A percentile compares a stretch with the other conserved stretches of the same genome.
Evolutionary conservation across 768 basidiomycete genomes (phyloP).

Genomic region (Pisolithus microcarpus): DNA sequence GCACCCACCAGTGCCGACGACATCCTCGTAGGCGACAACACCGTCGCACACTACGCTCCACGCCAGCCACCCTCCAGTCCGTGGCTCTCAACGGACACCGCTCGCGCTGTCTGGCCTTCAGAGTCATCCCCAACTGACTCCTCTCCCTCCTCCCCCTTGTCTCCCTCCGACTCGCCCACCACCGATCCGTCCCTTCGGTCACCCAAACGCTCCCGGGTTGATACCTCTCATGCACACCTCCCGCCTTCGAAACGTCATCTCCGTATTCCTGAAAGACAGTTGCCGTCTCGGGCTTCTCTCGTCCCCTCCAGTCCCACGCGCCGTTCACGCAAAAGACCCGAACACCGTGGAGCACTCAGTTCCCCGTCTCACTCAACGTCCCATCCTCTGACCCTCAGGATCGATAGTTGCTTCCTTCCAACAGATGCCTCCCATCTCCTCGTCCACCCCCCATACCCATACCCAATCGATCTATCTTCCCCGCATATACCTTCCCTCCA

Average conservation of each 20-base stretch:
- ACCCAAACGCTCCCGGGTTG: conserved; percentile 26
- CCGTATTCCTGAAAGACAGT: conserved; percentile 7
- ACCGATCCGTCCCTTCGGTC: conserved; percentile 12
- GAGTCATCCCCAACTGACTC: conserved; percentile 28
- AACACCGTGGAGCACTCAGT: conserved; percentile 25
- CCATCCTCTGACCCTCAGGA: conserved; percentile 14
- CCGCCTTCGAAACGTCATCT: conserved; percentile 10
- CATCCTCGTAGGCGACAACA: conserved; percentile 29
- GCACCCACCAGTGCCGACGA: conserved; percentile 22
- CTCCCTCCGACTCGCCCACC: conserved; percentile 21
- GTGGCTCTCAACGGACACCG: conserved; percentile 26
- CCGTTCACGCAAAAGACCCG: conserved; percentile 23
- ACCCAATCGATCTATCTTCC: conserved; percentile 34
- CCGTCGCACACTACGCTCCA: conserved; percentile 28
- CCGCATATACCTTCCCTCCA: conserved; percentile 60
- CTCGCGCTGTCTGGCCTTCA: conserved; percentile 33
- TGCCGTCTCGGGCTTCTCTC: conserved; percentile 10
- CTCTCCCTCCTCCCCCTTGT: conserved; percentile 35
- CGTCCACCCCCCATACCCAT: conserved; percentile 23
- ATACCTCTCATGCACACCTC: conserved; percentile 11
- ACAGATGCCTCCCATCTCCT: conserved; percentile 21
- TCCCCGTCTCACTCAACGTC: conserved; percentile 20
- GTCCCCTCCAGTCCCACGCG: conserved; percentile 23
- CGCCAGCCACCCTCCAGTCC: conserved; percentile 32
- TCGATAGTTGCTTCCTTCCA: conserved; percentile 20